Evolutionary conservation across 2,329 filamentous ascomycete species (phyloP).

Genomic region (Polychaeton citri): DNA sequence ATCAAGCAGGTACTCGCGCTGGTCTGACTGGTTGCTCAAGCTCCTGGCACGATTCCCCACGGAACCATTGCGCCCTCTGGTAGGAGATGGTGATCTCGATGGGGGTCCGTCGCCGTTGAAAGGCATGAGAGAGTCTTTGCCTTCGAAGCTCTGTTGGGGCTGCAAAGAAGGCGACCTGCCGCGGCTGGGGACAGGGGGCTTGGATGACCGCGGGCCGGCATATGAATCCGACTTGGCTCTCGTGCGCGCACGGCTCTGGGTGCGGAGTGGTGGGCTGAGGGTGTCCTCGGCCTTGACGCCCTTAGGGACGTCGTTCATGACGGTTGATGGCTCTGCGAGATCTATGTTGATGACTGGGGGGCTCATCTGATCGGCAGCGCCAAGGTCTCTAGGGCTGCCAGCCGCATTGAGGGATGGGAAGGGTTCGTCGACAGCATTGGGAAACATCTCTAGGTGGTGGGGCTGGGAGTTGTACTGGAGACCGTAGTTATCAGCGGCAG

Average conservation of each 20-base stretch:
- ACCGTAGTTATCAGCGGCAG: conserved; percentile 31
- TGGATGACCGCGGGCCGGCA: conserved; percentile 33
- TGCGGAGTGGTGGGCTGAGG: conserved; percentile 62
- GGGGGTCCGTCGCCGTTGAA: conserved; percentile 22
- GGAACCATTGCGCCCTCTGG: conserved; percentile 20
- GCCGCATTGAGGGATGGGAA: conserved; percentile 32
- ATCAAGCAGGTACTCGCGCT: conserved; percentile 71
- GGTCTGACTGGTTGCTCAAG: conserved; percentile 39
- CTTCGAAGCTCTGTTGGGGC: conserved; percentile 8
- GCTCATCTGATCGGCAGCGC: conserved; percentile 61
- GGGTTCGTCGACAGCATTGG: conserved; percentile 32
- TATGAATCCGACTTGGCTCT: conserved; percentile 49
- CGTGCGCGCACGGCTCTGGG: conserved; percentile 39
- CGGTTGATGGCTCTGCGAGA: conserved; percentile 62
- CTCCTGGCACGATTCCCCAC: conserved; percentile 31
- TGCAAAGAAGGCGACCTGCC: conserved; percentile 23
- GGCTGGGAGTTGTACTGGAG: conserved; percentile 25
- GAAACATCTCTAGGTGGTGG: conserved; percentile 37
- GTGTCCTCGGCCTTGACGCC: conserved; percentile 52
- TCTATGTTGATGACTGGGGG: conserved; percentile 94
- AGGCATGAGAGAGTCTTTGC: conserved; percentile 28
- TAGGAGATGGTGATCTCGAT: conserved; percentile 36
- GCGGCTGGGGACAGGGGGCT: conserved; percentile 22
- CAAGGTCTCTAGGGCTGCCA: conserved; percentile 41
- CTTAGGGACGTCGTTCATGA: conserved; percentile 22